phyloP scores from a whole-genome alignment of 169 alveolate species.

The Theileria equi region DNA sequence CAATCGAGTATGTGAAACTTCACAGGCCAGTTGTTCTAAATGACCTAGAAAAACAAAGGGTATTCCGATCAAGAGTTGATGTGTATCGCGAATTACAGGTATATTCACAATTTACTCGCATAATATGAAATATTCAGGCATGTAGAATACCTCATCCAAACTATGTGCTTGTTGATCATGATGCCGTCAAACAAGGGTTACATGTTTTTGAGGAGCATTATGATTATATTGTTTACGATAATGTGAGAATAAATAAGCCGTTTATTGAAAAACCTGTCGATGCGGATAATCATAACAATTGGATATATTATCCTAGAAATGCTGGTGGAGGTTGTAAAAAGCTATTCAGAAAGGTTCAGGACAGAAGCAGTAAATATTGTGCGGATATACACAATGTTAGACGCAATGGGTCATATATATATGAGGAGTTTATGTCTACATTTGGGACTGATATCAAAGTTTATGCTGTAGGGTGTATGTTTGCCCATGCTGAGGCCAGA shows the following conservation, averaged over 20 bases:
- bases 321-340: constrained; percentile 93
- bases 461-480: constrained; percentile 94
- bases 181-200: constrained; percentile 76
- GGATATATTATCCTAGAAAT: constrained; percentile 90
- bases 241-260: constrained; percentile 89
- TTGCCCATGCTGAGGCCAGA: constrained; percentile 98
- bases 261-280: constrained; percentile 95
- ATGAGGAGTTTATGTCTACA: constrained; percentile 92
- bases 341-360: constrained; percentile 82
- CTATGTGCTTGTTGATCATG: constrained; percentile 82
- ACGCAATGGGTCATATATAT: constrained; percentile 87
- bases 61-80: constrained; percentile 76
- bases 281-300: constrained; percentile 96
- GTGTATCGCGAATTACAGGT: constrained; percentile 75
- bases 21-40: constrained; percentile 77
- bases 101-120: too few species aligned
- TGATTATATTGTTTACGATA: constrained; percentile 88
- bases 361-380: constrained; percentile 81
- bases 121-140: constrained; percentile 25
- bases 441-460: constrained; percentile 97
- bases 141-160: constrained; percentile 86
- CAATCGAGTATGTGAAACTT: constrained; percentile 73
- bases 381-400: constrained; percentile 83
- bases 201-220: constrained; percentile 84
- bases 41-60: constrained; percentile 60